Evolutionary conservation across 352 stramenopile species (phyloP).

Genomic region (Phytopythium montanum): DNA sequence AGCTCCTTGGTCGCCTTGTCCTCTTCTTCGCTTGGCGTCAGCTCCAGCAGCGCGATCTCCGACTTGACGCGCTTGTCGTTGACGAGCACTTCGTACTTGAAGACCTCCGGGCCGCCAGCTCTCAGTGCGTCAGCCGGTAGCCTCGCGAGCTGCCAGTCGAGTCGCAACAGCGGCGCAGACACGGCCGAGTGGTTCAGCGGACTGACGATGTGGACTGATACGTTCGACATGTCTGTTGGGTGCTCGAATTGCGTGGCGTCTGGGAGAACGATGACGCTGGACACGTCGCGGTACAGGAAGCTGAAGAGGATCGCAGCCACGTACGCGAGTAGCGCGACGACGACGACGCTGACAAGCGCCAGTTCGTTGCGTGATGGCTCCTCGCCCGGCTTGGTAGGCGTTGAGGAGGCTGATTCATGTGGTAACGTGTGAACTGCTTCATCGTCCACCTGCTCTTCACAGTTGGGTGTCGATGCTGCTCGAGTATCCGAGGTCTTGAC

Average conservation of each 20-base stretch:
- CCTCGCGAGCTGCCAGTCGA: conserved; percentile 39
- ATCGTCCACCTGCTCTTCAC: neutral
- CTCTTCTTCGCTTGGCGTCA: conserved; percentile 7
- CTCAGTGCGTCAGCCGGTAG: conserved; percentile 33
- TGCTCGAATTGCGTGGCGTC: conserved; percentile 28
- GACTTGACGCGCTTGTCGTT: conserved; percentile 29
- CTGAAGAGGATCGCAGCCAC: conserved; percentile 36
- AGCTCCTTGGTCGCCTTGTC: conserved; percentile 1
- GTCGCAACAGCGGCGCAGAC: conserved; percentile 14
- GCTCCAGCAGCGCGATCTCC: conserved; percentile 31
- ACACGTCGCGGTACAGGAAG: conserved; percentile 24
- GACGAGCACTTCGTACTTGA: conserved; percentile 35
- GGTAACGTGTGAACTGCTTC: no score
- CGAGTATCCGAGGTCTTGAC: neutral
- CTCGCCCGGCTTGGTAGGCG: neutral
- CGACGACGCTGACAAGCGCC: conserved; percentile 19
- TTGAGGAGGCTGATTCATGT: neutral
- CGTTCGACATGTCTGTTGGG: conserved; percentile 42
- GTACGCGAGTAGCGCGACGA: conserved; percentile 31
- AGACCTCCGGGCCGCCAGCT: conserved; percentile 38
- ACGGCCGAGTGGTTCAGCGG: conserved; percentile 18
- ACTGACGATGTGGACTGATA: conserved; percentile 29
- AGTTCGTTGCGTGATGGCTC: conserved; percentile 16
- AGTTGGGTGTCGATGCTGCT: neutral
- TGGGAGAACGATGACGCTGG: conserved; percentile 30